phyloP scores from a whole-genome alignment of 2,329 filamentous ascomycete species.

The Zymoseptoria ardabiliae region DNA sequence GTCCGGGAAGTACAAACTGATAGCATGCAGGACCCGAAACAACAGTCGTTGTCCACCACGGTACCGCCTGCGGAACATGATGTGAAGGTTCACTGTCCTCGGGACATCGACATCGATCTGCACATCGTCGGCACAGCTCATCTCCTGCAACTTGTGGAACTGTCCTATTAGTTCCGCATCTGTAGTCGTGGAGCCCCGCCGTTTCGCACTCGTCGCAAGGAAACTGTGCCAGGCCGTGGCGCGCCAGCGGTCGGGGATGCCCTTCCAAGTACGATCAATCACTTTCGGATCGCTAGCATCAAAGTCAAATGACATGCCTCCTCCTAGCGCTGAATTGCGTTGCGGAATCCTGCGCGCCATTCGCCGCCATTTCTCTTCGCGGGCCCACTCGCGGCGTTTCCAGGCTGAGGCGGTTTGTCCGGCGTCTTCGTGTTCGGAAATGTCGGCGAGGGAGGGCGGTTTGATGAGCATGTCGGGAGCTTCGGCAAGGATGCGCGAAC shows the following conservation, averaged over 20 bases:
- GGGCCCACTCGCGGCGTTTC: constrained; percentile 52
- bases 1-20: constrained; percentile 83
- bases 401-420: constrained; percentile 41
- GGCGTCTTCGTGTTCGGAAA: constrained; percentile 41
- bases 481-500: constrained; percentile 50
- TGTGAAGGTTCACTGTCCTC: constrained; percentile 86
- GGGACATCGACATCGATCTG: constrained; percentile 98
- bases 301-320: constrained; percentile 67
- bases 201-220: constrained; percentile 66
- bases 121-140: constrained; percentile 78
- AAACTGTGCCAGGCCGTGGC: constrained; percentile 93
- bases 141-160: constrained; percentile 65
- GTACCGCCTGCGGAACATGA: constrained; percentile 93
- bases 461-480: constrained; percentile 59
- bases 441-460: constrained; percentile 45
- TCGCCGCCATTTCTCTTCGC: constrained; percentile 60
- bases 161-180: constrained; percentile 64
- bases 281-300: constrained; percentile 71
- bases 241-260: constrained; percentile 93
- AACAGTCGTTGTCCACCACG: constrained; percentile 84
- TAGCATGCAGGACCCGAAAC: constrained; percentile 84
- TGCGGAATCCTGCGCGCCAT: constrained; percentile 48
- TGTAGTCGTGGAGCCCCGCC: constrained; percentile 49
- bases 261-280: constrained; percentile 91
- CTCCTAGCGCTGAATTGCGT: constrained; percentile 34